Conservation (phyloP, 2,329 filamentous ascomycete genomes). For the Colletotrichum noveboracense region DNA sequence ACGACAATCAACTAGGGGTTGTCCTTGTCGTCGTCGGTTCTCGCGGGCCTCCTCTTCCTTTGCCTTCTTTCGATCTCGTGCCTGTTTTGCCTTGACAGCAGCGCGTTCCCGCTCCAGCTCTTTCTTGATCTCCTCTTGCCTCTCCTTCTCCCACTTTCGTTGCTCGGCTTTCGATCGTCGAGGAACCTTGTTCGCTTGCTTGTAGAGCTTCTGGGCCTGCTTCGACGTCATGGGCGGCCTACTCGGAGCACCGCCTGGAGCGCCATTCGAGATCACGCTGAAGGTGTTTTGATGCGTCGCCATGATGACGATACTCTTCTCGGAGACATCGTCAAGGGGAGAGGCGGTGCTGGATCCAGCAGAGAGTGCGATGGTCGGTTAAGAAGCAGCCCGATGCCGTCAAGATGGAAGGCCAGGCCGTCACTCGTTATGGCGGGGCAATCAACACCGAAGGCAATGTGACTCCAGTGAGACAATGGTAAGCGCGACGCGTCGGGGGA, state of each 20-base stretch:
- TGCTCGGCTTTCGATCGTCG: constrained; percentile 49
- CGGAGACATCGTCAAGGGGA: background rate
- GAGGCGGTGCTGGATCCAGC: background rate
- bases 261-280: constrained; percentile 43
- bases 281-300: constrained; percentile 47
- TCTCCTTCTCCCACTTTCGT: constrained; percentile 43
- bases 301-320: constrained; percentile 30
- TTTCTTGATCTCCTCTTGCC: constrained; percentile 56
- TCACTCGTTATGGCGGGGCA: constrained; percentile 9
- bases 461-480: background rate
- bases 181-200: constrained; percentile 38
- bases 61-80: constrained; percentile 60
- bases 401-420: background rate
- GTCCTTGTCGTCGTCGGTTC: constrained; percentile 54
- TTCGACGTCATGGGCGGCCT: constrained; percentile 46
- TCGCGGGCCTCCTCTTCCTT: constrained; percentile 55
- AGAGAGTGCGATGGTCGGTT: background rate
- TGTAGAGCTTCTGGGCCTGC: constrained; percentile 44
- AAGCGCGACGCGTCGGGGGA: constrained; percentile 1
- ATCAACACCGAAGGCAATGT: background rate
- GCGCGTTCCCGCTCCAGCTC: constrained; percentile 56
- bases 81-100: constrained; percentile 51
- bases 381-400: background rate
- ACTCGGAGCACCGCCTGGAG: constrained; percentile 25
- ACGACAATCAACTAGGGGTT: constrained; percentile 59